phyloP scores from a whole-genome alignment of 352 stramenopile genomes.

The Pythium dissotocum region DNA sequence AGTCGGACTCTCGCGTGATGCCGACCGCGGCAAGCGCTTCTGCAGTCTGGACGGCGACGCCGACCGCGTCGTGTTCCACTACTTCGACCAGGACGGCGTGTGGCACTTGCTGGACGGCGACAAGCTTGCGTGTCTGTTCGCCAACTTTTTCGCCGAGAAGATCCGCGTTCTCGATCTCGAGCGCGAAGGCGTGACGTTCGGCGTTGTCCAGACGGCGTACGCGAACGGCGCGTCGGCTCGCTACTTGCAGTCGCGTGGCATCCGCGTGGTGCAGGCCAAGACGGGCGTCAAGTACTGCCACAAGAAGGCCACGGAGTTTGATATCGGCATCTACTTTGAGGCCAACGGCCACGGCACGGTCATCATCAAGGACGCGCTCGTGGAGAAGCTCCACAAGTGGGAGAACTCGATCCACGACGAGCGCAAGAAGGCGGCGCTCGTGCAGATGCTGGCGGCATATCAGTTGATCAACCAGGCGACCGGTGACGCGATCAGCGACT shows the following conservation, averaged over 20 bases:
- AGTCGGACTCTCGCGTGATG: slow-evolving; percentile 59
- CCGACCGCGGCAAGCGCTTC: slow-evolving; percentile 76
- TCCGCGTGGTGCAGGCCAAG: slow-evolving; percentile 91
- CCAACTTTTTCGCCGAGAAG: slow-evolving; percentile 93
- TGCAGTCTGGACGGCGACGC: slow-evolving; percentile 97
- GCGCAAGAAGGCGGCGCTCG: slow-evolving; percentile 79
- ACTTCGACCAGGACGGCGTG: slow-evolving; percentile 70
- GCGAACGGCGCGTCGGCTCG: slow-evolving; percentile 95
- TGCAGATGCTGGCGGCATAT: slow-evolving; percentile 84
- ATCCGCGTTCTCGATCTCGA: slow-evolving; percentile 72
- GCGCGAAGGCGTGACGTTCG: slow-evolving; percentile 87
- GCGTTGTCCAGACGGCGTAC: slow-evolving; percentile 99
- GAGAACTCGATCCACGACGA: slow-evolving; percentile 74
- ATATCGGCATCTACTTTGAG: slow-evolving; percentile 99
- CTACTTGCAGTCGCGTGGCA: slow-evolving; percentile 80
- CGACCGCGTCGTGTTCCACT: slow-evolving; percentile 98
- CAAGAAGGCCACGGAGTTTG: slow-evolving; percentile 93
- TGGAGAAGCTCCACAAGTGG: slow-evolving; percentile 83
- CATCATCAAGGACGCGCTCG: slow-evolving; percentile 91
- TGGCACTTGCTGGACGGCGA: slow-evolving; percentile 96
- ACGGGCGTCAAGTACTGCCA: slow-evolving; percentile 99
- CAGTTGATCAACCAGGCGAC: slow-evolving; percentile 97
- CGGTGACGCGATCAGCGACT: slow-evolving; percentile 96
- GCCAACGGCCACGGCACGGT: slow-evolving; percentile 99
- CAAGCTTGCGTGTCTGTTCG: slow-evolving; percentile 97